phyloP scores from a whole-genome alignment of 2,329 filamentous ascomycete genomes.

The Ophiostoma sp. region DNA sequence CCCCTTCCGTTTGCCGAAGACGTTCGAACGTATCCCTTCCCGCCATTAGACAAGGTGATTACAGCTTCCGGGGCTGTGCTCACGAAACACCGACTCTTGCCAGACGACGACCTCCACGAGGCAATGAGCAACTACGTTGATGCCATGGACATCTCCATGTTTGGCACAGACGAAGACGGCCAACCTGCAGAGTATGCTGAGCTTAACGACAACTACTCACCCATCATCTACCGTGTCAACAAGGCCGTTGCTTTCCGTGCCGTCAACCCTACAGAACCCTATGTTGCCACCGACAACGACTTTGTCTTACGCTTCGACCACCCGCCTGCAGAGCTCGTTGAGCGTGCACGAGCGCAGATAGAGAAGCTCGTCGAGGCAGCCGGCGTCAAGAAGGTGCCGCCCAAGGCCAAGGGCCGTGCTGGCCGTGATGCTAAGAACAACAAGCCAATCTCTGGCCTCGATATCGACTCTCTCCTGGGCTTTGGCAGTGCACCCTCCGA shows the following conservation, averaged over 20 bases:
- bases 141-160: slow-evolving; percentile 75
- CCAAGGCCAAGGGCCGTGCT: slow-evolving; percentile 69
- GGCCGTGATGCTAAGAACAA: slow-evolving; percentile 53
- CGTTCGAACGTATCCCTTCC: slow-evolving; percentile 82
- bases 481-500: slow-evolving; percentile 25
- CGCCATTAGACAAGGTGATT: slow-evolving; percentile 78
- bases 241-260: slow-evolving; percentile 80
- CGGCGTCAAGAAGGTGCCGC: slow-evolving; percentile 82
- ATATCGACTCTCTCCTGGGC: slow-evolving; percentile 75
- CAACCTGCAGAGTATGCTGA: slow-evolving; percentile 61
- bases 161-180: slow-evolving; percentile 70
- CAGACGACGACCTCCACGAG: slow-evolving; percentile 63
- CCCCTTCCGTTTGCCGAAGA: slow-evolving; percentile 93
- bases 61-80: slow-evolving; percentile 79
- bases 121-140: slow-evolving; percentile 93
- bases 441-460: slow-evolving; percentile 84
- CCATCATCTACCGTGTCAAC: slow-evolving; percentile 80
- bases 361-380: slow-evolving; percentile 61
- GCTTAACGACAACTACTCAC: slow-evolving; percentile 77
- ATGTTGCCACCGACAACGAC: slow-evolving; percentile 57
- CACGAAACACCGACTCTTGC: slow-evolving; percentile 77
- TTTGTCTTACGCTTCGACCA: slow-evolving; percentile 64
- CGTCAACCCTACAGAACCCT: slow-evolving; percentile 59
- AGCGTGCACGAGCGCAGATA: slow-evolving; percentile 52
- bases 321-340: slow-evolving; percentile 62